A percentile compares a stretch with the other conserved stretches of the same genome.
These are phyloP conservation scores for Amauroascus niger DNA, from an alignment of 2,329 filamentous ascomycete species.

Conservation along the genomic window DNA sequence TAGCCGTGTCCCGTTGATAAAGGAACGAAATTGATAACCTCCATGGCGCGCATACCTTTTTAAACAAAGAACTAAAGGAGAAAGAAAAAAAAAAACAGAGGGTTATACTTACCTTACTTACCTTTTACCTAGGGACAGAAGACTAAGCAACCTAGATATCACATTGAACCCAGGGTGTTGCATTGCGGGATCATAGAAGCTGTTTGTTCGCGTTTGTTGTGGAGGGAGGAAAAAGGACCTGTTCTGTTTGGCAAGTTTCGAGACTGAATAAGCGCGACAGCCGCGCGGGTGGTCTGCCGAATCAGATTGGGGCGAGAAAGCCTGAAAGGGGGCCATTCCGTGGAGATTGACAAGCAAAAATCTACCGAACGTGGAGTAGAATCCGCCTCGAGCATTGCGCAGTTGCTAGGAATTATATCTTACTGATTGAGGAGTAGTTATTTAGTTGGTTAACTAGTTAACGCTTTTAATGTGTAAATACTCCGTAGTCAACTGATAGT, in stretches of 20 bases:
- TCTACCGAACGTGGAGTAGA: too few relatives aligned
- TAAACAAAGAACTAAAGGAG: too few relatives aligned
- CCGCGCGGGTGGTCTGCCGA: background rate
- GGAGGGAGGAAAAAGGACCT: background rate
- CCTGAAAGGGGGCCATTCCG: background rate
- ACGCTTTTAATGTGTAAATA: too few relatives aligned
- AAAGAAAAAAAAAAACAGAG: constrained; percentile 11
- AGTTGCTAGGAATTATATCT: too few relatives aligned
- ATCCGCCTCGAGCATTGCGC: too few relatives aligned
- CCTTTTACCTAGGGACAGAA: background rate
- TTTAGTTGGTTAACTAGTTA: too few relatives aligned
- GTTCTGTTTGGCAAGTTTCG: background rate
- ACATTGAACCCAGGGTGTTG: background rate
- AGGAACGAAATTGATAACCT: background rate
- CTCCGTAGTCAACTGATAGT: too few relatives aligned
- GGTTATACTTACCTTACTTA: constrained; percentile 20
- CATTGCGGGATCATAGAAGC: background rate
- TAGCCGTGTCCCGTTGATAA: background rate
- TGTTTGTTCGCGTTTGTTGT: constrained; percentile 8
- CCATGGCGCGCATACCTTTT: constrained; percentile 18
- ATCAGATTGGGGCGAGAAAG: too few relatives aligned
- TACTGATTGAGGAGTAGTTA: too few relatives aligned
- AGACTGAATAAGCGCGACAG: constrained; percentile 6
- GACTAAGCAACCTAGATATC: background rate
- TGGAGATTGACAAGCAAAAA: too few relatives aligned